These are phyloP conservation scores for Oryza officinalis DNA, from an alignment of 176 grass and related monocot genomes.

Conservation along the genomic window DNA sequence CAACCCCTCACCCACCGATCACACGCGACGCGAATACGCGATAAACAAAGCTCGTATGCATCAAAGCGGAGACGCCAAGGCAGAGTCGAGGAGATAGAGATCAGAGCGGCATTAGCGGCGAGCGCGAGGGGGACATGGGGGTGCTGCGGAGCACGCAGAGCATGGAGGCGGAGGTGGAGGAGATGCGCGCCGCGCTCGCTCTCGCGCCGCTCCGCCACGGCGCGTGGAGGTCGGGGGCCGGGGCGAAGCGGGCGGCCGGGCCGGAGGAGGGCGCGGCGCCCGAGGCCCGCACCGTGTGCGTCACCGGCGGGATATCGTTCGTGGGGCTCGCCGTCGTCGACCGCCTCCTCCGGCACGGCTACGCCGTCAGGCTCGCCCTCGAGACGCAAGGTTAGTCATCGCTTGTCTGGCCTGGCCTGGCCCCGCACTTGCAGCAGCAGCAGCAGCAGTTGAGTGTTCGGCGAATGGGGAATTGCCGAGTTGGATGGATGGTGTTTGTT, in stretches of 20 bases:
- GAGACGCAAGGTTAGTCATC: slow-evolving; percentile 73
- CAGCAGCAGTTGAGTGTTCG: not conserved
- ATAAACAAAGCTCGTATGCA: no score
- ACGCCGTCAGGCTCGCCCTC: slow-evolving; percentile 81
- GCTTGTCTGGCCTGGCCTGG: not conserved
- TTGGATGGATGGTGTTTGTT: no score
- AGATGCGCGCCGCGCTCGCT: slow-evolving; percentile 74
- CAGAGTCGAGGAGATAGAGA: not conserved
- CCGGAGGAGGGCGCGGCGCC: slow-evolving; percentile 31
- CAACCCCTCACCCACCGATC: not conserved
- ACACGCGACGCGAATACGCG: no score
- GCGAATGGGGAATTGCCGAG: not conserved
- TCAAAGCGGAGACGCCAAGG: not conserved
- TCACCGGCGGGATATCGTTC: slow-evolving; percentile 83
- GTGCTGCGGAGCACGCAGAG: slow-evolving; percentile 86
- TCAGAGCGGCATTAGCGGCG: not conserved
- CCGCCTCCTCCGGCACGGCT: slow-evolving; percentile 77
- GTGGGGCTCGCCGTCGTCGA: slow-evolving; percentile 89
- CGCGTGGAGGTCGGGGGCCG: slow-evolving; percentile 41
- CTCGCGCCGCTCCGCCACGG: slow-evolving; percentile 31
- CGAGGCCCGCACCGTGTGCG: slow-evolving; percentile 67
- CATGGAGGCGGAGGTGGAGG: slow-evolving; percentile 91
- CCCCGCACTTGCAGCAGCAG: no score
- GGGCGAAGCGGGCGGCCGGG: slow-evolving; percentile 31
- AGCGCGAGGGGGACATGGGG: slow-evolving; percentile 48